A percentile compares a stretch with the other conserved stretches of the same genome.
These are phyloP conservation scores for Solanum pimpinellifolium DNA, from an alignment of 257 asterid genomes.

Conservation along the genomic window DNA sequence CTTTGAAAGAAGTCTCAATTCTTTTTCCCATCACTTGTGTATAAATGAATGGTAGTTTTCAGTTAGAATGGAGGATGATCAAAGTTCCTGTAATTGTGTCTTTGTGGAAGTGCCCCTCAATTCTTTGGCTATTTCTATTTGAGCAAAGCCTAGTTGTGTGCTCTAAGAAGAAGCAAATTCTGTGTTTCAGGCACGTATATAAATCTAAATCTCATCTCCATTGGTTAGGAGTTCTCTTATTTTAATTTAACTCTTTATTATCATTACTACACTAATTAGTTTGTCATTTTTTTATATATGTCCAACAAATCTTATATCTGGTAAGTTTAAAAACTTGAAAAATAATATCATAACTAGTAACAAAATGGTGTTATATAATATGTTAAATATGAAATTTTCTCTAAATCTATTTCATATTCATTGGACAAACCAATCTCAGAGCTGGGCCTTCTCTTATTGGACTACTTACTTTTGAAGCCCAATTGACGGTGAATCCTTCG, in stretches of 20 bases:
- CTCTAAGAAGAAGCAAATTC: not conserved
- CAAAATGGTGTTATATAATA: no score
- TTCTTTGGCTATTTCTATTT: not conserved
- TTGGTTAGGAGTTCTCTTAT: no score
- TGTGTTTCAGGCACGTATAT: slow-evolving; percentile 8
- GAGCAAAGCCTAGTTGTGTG: not conserved
- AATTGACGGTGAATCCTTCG: not conserved
- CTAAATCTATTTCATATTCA: no score
- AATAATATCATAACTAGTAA: no score
- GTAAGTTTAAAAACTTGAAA: no score
- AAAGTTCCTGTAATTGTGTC: not conserved
- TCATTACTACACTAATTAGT: no score
- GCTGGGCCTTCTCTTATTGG: not conserved
- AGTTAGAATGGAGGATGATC: slow-evolving; percentile 8
- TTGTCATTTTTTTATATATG: no score
- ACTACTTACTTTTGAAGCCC: not conserved
- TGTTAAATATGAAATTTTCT: no score
- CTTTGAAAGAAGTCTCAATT: not conserved
- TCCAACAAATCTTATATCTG: no score
- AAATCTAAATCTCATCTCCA: not conserved
- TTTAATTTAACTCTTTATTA: no score
- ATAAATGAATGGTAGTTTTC: slow-evolving; percentile 17
- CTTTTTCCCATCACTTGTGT: not conserved
- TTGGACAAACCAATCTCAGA: not conserved
- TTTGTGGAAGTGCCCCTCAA: not conserved